phyloP scores from a whole-genome alignment of 805 yeast genomes.

The Pichia membranifaciens region DNA sequence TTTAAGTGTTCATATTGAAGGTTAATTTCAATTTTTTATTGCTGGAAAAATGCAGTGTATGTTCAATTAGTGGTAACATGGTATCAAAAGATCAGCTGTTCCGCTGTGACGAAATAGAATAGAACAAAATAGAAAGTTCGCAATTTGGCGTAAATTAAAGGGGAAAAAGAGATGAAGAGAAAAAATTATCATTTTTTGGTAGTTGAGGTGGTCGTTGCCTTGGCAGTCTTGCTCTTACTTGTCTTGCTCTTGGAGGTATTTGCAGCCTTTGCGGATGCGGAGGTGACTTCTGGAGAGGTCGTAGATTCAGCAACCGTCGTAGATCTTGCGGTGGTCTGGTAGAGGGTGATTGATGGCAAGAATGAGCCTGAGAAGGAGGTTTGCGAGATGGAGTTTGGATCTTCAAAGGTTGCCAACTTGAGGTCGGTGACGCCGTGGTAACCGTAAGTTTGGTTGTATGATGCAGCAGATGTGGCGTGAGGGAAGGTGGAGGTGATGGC shows the following conservation, averaged over 20 bases:
- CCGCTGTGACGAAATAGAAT: too few relatives aligned
- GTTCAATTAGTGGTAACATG: too few relatives aligned
- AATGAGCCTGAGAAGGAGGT: constrained; percentile 12
- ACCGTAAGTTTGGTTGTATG: constrained; percentile 13
- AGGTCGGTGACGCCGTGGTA: constrained; percentile 12
- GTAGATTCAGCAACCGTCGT: neutral
- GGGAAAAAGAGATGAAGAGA: too few relatives aligned
- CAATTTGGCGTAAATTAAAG: too few relatives aligned
- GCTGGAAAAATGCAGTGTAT: too few relatives aligned
- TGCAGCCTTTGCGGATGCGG: neutral
- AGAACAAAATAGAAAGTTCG: too few relatives aligned
- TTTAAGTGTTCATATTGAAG: too few relatives aligned
- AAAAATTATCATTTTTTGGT: too few relatives aligned
- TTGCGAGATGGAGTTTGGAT: constrained; percentile 9
- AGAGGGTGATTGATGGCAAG: constrained; percentile 9
- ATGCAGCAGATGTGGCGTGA: constrained; percentile 12
- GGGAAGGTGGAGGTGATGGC: constrained; percentile 11
- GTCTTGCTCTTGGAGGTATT: neutral
- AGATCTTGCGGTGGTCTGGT: neutral
- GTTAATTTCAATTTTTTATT: too few relatives aligned
- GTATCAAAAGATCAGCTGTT: too few relatives aligned
- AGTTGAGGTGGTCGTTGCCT: too few relatives aligned
- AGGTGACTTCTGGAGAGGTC: neutral
- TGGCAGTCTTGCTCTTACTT: too few relatives aligned
- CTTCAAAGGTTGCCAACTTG: constrained; percentile 12